Evolutionary conservation across 768 basidiomycete species (phyloP).

Genomic region (Tulasnella sp.): DNA sequence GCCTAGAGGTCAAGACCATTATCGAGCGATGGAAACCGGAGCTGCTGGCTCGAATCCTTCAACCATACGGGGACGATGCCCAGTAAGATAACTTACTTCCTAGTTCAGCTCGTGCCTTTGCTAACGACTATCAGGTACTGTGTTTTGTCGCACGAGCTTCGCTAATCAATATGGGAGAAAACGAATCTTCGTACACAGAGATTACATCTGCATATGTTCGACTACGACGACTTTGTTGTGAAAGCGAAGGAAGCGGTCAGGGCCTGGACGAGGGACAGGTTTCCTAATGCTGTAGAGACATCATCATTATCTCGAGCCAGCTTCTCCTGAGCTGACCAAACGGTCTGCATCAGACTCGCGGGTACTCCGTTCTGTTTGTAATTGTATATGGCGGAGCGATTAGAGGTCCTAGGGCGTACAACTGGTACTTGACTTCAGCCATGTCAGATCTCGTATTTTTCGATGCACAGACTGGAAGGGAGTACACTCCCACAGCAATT

Average conservation of each 20-base stretch:
- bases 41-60: no score
- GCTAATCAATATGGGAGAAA: background rate
- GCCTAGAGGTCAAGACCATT: no score
- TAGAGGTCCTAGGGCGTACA: background rate
- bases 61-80: background rate
- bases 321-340: no score
- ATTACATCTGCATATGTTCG: background rate
- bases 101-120: no score
- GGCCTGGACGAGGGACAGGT: background rate
- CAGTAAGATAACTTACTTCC: no score
- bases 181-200: background rate
- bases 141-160: background rate
- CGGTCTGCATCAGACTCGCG: background rate
- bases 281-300: background rate
- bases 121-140: background rate
- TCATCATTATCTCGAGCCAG: no score
- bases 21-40: no score
- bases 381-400: background rate
- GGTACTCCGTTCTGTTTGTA: background rate
- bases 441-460: background rate
- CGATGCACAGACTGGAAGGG: background rate
- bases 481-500: background rate
- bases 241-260: background rate
- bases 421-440: background rate
- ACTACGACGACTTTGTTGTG: background rate